Evolutionary conservation across 768 basidiomycete species (phyloP).

Genomic region (Lentinula raphanica): DNA sequence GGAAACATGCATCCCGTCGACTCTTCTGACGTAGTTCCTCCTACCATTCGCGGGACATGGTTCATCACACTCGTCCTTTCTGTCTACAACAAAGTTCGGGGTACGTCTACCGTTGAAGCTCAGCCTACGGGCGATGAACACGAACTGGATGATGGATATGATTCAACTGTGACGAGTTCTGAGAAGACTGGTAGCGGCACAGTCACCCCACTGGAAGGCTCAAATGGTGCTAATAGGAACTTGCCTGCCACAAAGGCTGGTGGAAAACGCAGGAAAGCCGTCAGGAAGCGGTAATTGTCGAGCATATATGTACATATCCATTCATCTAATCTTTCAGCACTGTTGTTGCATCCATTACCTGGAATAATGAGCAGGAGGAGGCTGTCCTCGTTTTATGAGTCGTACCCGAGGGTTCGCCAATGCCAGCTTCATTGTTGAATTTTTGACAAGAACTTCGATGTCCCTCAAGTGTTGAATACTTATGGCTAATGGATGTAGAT

Average conservation of each 20-base stretch:
- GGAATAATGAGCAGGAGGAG: no score
- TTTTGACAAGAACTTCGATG: no score
- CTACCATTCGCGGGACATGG: slow-evolving; percentile 68
- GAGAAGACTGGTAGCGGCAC: slow-evolving; percentile 40
- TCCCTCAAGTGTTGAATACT: no score
- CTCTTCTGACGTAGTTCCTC: slow-evolving; percentile 48
- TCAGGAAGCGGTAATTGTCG: slow-evolving; percentile 39
- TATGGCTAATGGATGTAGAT: no score
- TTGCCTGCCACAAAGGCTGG: slow-evolving; percentile 51
- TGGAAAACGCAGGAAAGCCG: slow-evolving; percentile 58
- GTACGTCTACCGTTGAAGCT: neutral
- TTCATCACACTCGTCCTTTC: slow-evolving; percentile 45
- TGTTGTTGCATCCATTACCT: no score
- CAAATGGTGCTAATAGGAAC: slow-evolving; percentile 24
- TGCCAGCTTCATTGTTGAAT: no score
- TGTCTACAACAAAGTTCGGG: slow-evolving; percentile 12
- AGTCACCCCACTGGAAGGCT: slow-evolving; percentile 31
- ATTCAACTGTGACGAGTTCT: slow-evolving; percentile 37
- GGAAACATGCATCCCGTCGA: slow-evolving; percentile 58
- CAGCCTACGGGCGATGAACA: neutral
- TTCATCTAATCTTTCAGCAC: neutral
- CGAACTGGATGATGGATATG: slow-evolving; percentile 29
- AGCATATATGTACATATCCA: neutral
- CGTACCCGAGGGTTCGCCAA: no score
- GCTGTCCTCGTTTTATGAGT: no score